These are phyloP conservation scores for Plasmodium sp. DNA, from an alignment of 169 alveolate species.

Conservation along the genomic window DNA sequence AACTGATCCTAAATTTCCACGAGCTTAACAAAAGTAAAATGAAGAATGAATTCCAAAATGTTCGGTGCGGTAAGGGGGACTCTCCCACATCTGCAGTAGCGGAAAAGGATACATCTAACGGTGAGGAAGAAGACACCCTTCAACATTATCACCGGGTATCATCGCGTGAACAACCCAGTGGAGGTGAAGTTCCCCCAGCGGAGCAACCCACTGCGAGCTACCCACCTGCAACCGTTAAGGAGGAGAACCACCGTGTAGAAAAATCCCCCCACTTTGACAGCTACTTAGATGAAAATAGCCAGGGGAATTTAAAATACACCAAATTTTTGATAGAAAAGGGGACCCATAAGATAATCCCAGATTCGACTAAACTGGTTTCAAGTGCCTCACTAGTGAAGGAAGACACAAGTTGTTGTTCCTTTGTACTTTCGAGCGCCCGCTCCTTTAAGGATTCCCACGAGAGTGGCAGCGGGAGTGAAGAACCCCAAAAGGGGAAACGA, in stretches of 20 bases:
- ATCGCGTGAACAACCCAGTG: neutral
- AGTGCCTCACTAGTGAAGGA: neutral
- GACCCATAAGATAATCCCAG: neutral
- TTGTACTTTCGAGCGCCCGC: neutral
- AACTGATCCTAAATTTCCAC: slow-evolving; percentile 18
- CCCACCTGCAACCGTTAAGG: neutral
- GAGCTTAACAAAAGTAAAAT: slow-evolving; percentile 38
- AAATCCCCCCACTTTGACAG: neutral
- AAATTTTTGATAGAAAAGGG: neutral
- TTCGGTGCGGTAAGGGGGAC: neutral
- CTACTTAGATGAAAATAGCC: neutral
- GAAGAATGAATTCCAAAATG: slow-evolving; percentile 5
- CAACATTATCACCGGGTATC: neutral
- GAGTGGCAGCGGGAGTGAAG: neutral
- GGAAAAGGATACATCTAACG: neutral
- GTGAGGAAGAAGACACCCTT: neutral
- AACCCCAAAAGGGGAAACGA: neutral
- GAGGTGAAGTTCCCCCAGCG: neutral
- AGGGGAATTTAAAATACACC: neutral
- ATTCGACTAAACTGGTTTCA: neutral
- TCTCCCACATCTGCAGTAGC: neutral
- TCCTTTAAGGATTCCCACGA: neutral
- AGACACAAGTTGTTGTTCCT: neutral
- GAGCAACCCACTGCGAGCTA: neutral
- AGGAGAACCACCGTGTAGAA: neutral